Conservation (phyloP, 257 asterid species). For the Mitragyna speciosa region DNA sequence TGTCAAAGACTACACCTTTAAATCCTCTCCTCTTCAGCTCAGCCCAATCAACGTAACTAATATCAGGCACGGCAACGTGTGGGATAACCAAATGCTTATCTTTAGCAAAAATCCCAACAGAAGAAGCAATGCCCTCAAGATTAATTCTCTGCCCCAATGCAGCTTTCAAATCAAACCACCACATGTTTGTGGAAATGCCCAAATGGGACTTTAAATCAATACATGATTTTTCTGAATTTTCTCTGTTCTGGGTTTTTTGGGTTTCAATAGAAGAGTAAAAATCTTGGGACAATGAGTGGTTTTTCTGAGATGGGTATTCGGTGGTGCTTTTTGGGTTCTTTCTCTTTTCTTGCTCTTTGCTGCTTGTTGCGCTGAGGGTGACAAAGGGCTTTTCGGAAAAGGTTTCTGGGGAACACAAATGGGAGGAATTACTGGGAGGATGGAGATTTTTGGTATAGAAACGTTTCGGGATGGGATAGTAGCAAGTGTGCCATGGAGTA, state of each 20-base stretch:
- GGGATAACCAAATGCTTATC: slow-evolving; percentile 74
- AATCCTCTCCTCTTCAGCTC: slow-evolving; percentile 82
- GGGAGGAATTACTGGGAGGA: slow-evolving; percentile 21
- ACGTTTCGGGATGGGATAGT: slow-evolving; percentile 55
- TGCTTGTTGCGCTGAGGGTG: slow-evolving; percentile 52
- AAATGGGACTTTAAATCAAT: slow-evolving; percentile 23
- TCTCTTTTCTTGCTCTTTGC: slow-evolving; percentile 54
- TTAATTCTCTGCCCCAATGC: slow-evolving; percentile 91
- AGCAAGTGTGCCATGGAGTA: slow-evolving; percentile 64
- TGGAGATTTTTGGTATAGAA: slow-evolving; percentile 36
- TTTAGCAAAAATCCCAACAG: slow-evolving; percentile 59
- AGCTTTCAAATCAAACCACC: slow-evolving; percentile 79
- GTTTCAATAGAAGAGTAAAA: slow-evolving; percentile 34
- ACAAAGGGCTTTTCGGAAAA: slow-evolving; percentile 26
- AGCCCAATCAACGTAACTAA: slow-evolving; percentile 76
- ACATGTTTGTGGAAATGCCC: slow-evolving; percentile 60
- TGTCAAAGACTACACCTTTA: slow-evolving; percentile 89
- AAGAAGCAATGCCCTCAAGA: slow-evolving; percentile 66
- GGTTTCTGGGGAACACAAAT: slow-evolving; percentile 18
- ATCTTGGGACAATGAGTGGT: slow-evolving; percentile 34
- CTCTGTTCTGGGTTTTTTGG: slow-evolving; percentile 31
- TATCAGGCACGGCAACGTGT: slow-evolving; percentile 71
- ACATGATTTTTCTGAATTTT: slow-evolving; percentile 19
- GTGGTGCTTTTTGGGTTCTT: slow-evolving; percentile 10
- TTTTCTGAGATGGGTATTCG: slow-evolving; percentile 31